phyloP scores from a whole-genome alignment of 257 asterid species.

The Solanum megistacrolobum region DNA sequence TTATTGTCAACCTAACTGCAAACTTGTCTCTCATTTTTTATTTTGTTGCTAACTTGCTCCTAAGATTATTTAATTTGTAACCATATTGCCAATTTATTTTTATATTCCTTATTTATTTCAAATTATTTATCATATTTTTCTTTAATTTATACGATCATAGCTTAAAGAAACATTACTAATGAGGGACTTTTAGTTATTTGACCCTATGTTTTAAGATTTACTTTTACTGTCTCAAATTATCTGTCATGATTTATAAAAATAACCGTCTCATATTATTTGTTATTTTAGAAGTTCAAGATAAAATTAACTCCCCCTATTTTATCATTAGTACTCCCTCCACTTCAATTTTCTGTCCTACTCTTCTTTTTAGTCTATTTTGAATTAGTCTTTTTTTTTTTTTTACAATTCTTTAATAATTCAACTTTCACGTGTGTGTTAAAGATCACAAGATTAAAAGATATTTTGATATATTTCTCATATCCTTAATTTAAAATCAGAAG shows the following conservation, averaged over 20 bases:
- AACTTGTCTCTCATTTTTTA: neutral
- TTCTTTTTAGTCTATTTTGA: no score
- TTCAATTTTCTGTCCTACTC: neutral
- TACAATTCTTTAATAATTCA: no score
- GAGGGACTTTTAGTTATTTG: neutral
- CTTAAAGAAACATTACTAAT: neutral
- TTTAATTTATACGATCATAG: neutral
- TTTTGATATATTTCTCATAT: no score
- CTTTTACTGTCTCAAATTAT: neutral
- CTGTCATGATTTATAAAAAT: no score
- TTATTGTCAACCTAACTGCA: slow-evolving; percentile 1
- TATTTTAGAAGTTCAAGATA: neutral
- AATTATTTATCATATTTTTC: neutral
- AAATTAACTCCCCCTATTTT: no score
- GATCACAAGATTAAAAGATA: no score
- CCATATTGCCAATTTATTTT: neutral
- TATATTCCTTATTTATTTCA: neutral
- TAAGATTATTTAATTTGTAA: neutral
- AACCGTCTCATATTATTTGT: no score
- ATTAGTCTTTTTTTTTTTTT: no score
- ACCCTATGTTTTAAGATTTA: no score
- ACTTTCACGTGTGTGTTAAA: neutral
- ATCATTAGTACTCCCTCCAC: neutral
- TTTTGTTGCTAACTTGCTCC: neutral
- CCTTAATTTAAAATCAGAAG: no score